Evolutionary conservation across 805 yeast species (phyloP), one percentile per base, ranked within the genome.

Genomic region (Lachancea fermentati): DNA sequence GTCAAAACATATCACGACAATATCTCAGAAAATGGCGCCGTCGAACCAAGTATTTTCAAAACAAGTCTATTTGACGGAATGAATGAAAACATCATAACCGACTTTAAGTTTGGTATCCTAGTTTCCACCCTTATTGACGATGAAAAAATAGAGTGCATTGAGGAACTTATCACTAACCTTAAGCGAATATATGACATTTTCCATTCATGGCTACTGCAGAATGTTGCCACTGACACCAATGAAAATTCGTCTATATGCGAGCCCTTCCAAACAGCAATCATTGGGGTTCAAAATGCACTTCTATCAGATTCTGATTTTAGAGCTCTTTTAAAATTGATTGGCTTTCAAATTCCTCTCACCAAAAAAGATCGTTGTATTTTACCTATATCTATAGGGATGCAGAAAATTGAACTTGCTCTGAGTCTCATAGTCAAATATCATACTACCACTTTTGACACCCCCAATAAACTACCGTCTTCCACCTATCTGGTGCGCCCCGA

Each of bases 51-150:
- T 43, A 36, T 35, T 4, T 55, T 62, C 34, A 58, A 44, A 34
- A 30, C 58, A 13, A 50, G 46, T 13, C 55, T 50, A 17, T 50
- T 54, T 37, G 49, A 54, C 24, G 47, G 43, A 13, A 37, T 58
- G 12, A 53, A 62, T 9, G 42, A 35, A 1, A 24, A 51, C 3
- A 54, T 47, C 8, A 19, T 59, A 2, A 25, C 39, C 17, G 63
- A 58, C 33, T 47, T 52, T 38, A 52, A 54, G 22, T 49, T 48
- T 34, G 67, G 66, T 28, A 57, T 63, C 19, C 28, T 62, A 2
- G 55, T 63, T 2, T 57, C 66, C 0, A 41, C 64, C 4, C 37
- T 63, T n/a, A 37, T 62, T 8, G 67, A 63, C 44, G 59, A 58
- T 22, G 57, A 54, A 5, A 56, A 58, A 28, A 30, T 22, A 5